These are phyloP conservation scores for Pyricularia sp. DNA, from an alignment of 2,329 filamentous ascomycete genomes.

Conservation along the genomic window DNA sequence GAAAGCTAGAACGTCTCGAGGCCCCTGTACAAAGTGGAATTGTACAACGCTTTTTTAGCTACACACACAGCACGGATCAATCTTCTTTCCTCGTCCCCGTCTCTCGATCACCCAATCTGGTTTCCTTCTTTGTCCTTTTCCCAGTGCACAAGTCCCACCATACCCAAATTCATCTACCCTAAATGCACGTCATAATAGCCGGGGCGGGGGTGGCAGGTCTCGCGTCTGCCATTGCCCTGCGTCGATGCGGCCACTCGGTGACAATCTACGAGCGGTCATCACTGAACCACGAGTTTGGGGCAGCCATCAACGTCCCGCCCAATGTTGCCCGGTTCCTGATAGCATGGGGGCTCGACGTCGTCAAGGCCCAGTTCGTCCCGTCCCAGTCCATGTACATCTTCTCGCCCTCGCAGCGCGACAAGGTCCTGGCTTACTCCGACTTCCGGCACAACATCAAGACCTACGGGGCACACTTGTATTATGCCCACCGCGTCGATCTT, in stretches of 20 bases:
- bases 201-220: conserved; percentile 18
- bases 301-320: conserved; percentile 27
- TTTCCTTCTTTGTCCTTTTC: too few species aligned
- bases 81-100: too few species aligned
- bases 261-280: conserved; percentile 25
- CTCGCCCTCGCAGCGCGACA: background rate
- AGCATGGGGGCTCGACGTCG: conserved; percentile 23
- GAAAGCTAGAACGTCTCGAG: too few species aligned
- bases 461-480: background rate
- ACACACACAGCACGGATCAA: too few species aligned
- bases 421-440: background rate
- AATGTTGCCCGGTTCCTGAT: conserved; percentile 25
- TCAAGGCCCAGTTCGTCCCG: background rate
- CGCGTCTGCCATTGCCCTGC: conserved; percentile 21
- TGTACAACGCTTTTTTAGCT: too few species aligned
- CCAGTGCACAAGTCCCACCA: background rate
- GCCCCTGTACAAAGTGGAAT: too few species aligned
- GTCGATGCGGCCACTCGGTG: conserved; percentile 22
- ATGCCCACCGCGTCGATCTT: conserved; percentile 38
- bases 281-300: conserved; percentile 27
- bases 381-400: background rate
- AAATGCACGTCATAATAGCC: background rate
- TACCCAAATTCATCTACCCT: too few species aligned
- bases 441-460: background rate
- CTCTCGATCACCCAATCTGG: too few species aligned